Evolutionary conservation across 345 rosid genomes (phyloP), one percentile per base, ranked within the genome.

Genomic region (Citrus cavaleriei): DNA sequence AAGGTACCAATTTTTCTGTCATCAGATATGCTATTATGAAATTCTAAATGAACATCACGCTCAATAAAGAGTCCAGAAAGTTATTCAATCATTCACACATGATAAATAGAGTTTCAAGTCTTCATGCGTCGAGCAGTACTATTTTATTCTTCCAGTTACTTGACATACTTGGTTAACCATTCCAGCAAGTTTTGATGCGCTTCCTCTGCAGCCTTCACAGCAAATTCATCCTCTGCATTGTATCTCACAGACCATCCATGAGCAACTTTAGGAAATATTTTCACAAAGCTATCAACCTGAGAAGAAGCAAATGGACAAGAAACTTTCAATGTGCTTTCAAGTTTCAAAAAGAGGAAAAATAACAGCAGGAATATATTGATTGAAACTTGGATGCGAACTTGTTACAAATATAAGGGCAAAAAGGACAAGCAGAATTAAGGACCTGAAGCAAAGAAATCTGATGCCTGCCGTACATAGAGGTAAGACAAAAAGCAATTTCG

Each of bases 191-290:
- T 34, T 9, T 34, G 46, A 66, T 66, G 42, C 3, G 42, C 46
- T 9, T 34, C 46, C 25, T 7, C 69, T 66, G 42, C 46, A 32
- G 25, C 7, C 46, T 34, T 34, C 25, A 34, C 69, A 64, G 40
- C 10, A 30, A 57, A 75, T 69, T 82, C 85, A 77, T 95, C 90
- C 63, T 85, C 82, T 2, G 2, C 77, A 4, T 82, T 66, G 82
- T 88, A 95, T 81, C 98, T 85, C 37, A 93, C 79, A 2, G 91
- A 86, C 97, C 97, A 95, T 24, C 97, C 97, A 27, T 93, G 97
- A 2, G 78, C 72, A 54, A 89, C 91, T 72, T 87, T 82, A 1
- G 98, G 94, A 80, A 93, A 95, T 77, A 93, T 84, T 90, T 92
- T 95, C 81, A 91, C 95, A 40, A 78, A 80, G 34, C 85, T 74